Conservation (phyloP, 1,284 basidiomycete genomes). For the Apiotrichum gracile region DNA sequence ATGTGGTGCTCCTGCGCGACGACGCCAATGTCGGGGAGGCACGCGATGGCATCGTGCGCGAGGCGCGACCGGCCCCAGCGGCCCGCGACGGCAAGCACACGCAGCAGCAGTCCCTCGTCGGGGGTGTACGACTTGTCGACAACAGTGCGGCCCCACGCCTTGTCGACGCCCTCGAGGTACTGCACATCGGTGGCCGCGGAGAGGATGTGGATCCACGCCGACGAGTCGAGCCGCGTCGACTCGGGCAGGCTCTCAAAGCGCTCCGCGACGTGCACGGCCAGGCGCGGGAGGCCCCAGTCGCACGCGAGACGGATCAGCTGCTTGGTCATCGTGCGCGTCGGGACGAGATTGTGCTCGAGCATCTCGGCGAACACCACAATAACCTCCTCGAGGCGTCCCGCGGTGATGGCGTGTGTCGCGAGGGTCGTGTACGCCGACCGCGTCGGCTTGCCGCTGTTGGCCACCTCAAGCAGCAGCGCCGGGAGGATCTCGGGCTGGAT, state of each 20-base stretch:
- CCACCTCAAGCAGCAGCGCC: conserved; percentile 22
- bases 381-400: conserved; percentile 24
- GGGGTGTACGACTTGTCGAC: conserved; percentile 55
- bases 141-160: conserved; percentile 61
- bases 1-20: conserved; percentile 55
- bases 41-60: conserved; percentile 59
- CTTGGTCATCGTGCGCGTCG: conserved; percentile 9
- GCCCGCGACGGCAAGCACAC: conserved; percentile 65
- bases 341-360: conserved; percentile 20
- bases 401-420: conserved; percentile 11
- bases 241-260: conserved; percentile 15
- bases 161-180: conserved; percentile 58
- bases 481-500: conserved; percentile 30
- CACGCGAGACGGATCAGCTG: conserved; percentile 25
- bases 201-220: conserved; percentile 34
- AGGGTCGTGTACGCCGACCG: conserved; percentile 21
- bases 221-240: conserved; percentile 8
- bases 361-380: conserved; percentile 31
- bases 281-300: conserved; percentile 28
- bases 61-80: conserved; percentile 63
- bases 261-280: conserved; percentile 31
- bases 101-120: conserved; percentile 66
- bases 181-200: conserved; percentile 29
- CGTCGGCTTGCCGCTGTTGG: background rate
- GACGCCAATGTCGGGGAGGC: conserved; percentile 53